phyloP scores from a whole-genome alignment of 2,329 filamentous ascomycete species.

The Epichloe baconii region DNA sequence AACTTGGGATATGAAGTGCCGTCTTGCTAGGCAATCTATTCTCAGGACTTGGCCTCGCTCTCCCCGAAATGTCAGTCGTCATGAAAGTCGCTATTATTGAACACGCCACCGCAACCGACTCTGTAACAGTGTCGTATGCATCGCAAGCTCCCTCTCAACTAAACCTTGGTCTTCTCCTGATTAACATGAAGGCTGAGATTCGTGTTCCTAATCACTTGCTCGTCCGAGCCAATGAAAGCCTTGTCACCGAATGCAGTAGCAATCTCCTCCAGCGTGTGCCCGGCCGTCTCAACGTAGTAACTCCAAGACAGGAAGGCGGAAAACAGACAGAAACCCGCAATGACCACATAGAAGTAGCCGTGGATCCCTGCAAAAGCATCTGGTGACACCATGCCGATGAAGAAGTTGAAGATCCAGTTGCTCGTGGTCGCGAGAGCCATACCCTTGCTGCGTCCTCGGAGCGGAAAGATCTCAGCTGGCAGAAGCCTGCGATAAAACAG shows the following conservation, averaged over 20 bases:
- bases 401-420: constrained; percentile 23
- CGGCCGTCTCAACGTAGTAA: constrained; percentile 28
- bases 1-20: too few species aligned
- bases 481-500: constrained; percentile 13
- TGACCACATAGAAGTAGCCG: constrained; percentile 29
- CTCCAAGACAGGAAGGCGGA: constrained; percentile 22
- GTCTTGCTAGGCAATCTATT: too few species aligned
- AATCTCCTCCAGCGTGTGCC: constrained; percentile 24
- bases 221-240: constrained; percentile 17
- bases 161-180: background rate
- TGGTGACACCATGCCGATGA: constrained; percentile 24
- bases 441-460: constrained; percentile 25
- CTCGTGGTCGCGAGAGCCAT: constrained; percentile 25
- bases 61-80: too few species aligned
- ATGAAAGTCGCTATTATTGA: too few species aligned
- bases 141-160: background rate
- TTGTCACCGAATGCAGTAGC: constrained; percentile 27
- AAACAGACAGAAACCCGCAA: constrained; percentile 25
- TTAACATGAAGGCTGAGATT: background rate
- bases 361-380: constrained; percentile 27
- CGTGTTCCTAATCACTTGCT: constrained; percentile 4
- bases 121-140: too few species aligned
- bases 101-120: too few species aligned
- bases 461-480: constrained; percentile 18
- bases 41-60: too few species aligned